Percentiles rank a stretch among this genome's conserved stretches.
Evolutionary conservation across 2,329 filamentous ascomycete genomes (phyloP).

Genomic region (Aspergillus sp.): DNA sequence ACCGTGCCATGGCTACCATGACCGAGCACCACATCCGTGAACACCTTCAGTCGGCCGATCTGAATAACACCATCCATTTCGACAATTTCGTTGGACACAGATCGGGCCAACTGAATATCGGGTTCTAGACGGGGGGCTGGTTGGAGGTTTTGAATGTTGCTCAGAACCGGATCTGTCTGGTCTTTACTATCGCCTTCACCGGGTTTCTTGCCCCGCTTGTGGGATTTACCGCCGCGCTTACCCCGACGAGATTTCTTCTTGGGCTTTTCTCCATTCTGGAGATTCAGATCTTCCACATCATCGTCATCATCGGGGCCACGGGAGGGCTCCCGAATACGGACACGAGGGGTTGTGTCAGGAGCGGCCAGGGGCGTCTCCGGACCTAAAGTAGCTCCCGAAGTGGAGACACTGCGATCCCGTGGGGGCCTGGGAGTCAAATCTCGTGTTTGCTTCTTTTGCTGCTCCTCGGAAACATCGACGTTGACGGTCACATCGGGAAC

Average conservation of each 20-base stretch:
- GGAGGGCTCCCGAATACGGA: slow-evolving; percentile 35
- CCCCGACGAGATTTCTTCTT: slow-evolving; percentile 65
- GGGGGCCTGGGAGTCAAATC: slow-evolving; percentile 24
- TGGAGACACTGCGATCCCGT: slow-evolving; percentile 11
- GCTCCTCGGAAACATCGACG: slow-evolving; percentile 16
- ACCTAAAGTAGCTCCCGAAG: slow-evolving; percentile 12
- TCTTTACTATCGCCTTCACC: slow-evolving; percentile 48
- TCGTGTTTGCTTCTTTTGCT: slow-evolving; percentile 12
- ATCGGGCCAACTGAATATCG: slow-evolving; percentile 49
- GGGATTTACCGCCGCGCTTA: slow-evolving; percentile 62
- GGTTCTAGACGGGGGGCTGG: slow-evolving; percentile 48
- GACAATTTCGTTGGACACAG: slow-evolving; percentile 49
- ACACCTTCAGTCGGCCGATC: slow-evolving; percentile 54
- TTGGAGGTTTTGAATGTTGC: slow-evolving; percentile 43
- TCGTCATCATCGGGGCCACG: slow-evolving; percentile 27
- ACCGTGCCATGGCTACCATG: slow-evolving; percentile 94
- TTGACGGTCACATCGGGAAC: slow-evolving; percentile 26
- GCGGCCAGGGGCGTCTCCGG: slow-evolving; percentile 12
- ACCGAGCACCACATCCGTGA: slow-evolving; percentile 53
- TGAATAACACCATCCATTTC: slow-evolving; percentile 53
- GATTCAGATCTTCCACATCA: slow-evolving; percentile 22
- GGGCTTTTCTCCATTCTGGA: slow-evolving; percentile 38
- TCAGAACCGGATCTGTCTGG: slow-evolving; percentile 51
- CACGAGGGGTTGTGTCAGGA: slow-evolving; percentile 23
- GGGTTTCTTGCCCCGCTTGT: slow-evolving; percentile 46